Conservation (phyloP, 1,284 basidiomycete species). For the Ceratobasidium sp. region DNA sequence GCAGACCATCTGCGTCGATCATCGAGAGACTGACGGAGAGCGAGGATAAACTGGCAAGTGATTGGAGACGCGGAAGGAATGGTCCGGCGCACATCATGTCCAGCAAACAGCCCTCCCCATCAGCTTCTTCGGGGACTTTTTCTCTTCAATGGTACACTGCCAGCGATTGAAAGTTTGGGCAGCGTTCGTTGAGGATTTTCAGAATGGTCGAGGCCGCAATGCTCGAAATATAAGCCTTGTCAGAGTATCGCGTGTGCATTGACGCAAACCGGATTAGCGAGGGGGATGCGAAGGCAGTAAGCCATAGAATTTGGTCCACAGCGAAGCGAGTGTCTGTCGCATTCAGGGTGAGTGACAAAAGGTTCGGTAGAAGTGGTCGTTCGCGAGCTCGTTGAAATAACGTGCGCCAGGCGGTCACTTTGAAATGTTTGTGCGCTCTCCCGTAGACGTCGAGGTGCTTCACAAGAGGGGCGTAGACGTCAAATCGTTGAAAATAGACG, state of each 20-base stretch:
- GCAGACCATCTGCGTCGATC: not conserved
- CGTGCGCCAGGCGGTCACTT: not conserved
- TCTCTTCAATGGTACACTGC: not conserved
- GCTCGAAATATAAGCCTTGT: not conserved
- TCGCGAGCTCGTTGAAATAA: not conserved
- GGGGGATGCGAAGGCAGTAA: not conserved
- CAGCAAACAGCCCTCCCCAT: not conserved
- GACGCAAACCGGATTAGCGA: not conserved
- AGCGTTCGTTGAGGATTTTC: not conserved
- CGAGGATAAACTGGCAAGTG: not conserved
- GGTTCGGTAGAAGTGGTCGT: conserved; percentile 5
- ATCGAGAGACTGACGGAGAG: not conserved
- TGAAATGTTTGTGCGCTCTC: not conserved
- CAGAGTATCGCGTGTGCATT: not conserved
- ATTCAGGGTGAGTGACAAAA: not conserved
- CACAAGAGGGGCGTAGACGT: not conserved
- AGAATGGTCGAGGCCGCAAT: not conserved
- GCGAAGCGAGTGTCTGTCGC: not conserved
- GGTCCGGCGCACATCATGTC: not conserved
- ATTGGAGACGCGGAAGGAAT: not conserved
- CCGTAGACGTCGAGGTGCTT: not conserved
- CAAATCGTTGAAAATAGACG: not conserved
- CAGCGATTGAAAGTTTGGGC: not conserved
- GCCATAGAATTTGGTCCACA: not conserved
- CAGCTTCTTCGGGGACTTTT: not conserved